Evolutionary conservation across 192 early-diverging fungal species (phyloP), one percentile per base, ranked within the genome.

Genomic region (Phlyctochytrium arcticum): DNA sequence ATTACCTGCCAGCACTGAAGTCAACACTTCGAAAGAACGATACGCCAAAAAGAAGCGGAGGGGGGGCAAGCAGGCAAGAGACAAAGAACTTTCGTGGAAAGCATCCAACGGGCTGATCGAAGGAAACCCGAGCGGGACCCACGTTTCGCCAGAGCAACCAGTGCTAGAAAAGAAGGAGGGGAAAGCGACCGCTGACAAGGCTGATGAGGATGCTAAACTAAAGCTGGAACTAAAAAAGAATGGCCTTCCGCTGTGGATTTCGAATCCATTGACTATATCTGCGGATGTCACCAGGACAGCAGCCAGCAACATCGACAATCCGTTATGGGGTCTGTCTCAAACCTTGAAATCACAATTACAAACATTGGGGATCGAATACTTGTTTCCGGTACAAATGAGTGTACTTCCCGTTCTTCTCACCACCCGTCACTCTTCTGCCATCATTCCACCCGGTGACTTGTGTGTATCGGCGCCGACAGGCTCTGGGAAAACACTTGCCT

Each of bases 401-500:
- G 89, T 95, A 1, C 84, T 96, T 24, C 92, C 96, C 2, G 80
- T 84, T 12, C 81, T 97, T 26, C 80, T 90, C 29, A 70, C 75
- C 24, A 80, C 90, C 15, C 87, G 77, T 4, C 65, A 84, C 54
- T 69, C 80, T 24, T 72, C 87, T 33, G 78, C 85, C 29, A 80
- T 86, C 37, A 81, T 87, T n/a, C 87, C 85, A 26, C 85, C 83
- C 26, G 89, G 92, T 21, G 94, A 96, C 68, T 65, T 98, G 24
- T 94, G 93, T 65, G 93, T 98, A 15, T 94, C 94, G 7, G 91
- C 94, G 19, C 90, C 95, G 0, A 98, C 96, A 0, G 96, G 96
- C 31, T 91, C 88, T 49, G 96, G 96, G 24, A 98, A 98, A 70
- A 98, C 96, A 2, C 73, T 98, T 35, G 93, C 95, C 0, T 98